phyloP scores from a whole-genome alignment of 2,329 filamentous ascomycete species.

The Macrophomina phaseolina region DNA sequence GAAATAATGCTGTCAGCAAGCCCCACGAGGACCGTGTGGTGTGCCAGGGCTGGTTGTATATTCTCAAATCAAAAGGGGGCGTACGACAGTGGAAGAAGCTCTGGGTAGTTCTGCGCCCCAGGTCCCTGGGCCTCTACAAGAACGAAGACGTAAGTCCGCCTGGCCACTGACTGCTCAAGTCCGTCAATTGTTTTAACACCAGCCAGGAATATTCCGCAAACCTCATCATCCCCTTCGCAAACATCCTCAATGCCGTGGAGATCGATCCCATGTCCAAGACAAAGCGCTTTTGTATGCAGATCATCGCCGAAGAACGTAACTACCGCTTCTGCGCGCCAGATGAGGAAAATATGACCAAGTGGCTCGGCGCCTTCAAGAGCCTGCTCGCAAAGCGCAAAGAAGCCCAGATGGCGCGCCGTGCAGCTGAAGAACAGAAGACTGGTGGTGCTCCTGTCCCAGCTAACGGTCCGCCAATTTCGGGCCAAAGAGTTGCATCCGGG shows the following conservation, averaged over 20 bases:
- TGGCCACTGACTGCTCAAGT: background rate
- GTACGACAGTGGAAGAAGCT: constrained; percentile 93
- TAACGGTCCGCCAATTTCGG: background rate
- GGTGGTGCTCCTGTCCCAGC: background rate
- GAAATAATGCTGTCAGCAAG: constrained; percentile 34
- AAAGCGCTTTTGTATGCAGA: constrained; percentile 85
- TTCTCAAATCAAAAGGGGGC: constrained; percentile 80
- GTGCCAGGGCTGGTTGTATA: constrained; percentile 88
- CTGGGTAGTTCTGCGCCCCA: constrained; percentile 88
- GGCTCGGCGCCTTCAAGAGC: constrained; percentile 91
- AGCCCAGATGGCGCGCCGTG: constrained; percentile 22
- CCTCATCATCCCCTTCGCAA: constrained; percentile 78
- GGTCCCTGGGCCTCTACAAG: constrained; percentile 89
- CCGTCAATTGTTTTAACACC: constrained; percentile 9
- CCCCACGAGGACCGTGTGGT: constrained; percentile 83
- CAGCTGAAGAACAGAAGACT: background rate
- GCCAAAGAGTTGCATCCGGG: constrained; percentile 9
- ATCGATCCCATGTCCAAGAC: constrained; percentile 85
- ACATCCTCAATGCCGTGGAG: constrained; percentile 88
- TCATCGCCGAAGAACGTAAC: constrained; percentile 86
- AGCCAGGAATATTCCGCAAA: constrained; percentile 81
- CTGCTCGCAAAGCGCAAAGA: constrained; percentile 74
- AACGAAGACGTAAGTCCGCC: constrained; percentile 63
- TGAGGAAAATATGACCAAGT: constrained; percentile 82
- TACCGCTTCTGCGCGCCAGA: constrained; percentile 65